Evolutionary conservation across 116 monocot genomes (phyloP), one percentile per base, ranked within the genome.

Genomic region (Posidonia oceanica): DNA sequence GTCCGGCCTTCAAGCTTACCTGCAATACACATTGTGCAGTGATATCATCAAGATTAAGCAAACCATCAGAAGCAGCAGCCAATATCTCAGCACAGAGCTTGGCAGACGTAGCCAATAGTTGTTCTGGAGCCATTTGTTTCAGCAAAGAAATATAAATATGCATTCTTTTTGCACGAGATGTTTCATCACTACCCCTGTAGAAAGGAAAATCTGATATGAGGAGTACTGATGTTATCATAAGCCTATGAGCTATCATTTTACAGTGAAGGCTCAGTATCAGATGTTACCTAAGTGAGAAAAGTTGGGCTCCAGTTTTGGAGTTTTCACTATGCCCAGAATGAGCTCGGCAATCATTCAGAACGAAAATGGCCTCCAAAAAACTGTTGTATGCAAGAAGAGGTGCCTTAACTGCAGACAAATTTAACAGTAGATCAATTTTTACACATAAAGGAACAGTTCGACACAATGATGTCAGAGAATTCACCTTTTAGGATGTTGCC

Each of bases 321-420:
- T 60, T 62, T 40, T 86, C 89, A 39, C 71, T 76, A 23, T 83
- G 87, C 21, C 81, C 84, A 67, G 85, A 77, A 75, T 87, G 83
- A 20, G 70, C 75, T 66, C 73, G 78, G 58, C 85, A 92, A 72
- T 82, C 87, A 75, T 98, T 98, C 39, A 98, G 79, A 68, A 90
- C 83, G 80, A 86, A 89, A 61, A 92, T 89, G 22, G 97, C 89
- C 77, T 92, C 97, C 63, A 98, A 81, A 59, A 98, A 98, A 73
- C 97, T 98, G 80, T 98, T 98, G 69, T 92, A 98, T 69, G 93
- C 97, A 82, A 98, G 93, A 71, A 98, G 92, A 54, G 97, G 92
- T 71, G 97, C 89, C 81, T 98, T 89, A 55, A 83, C 97, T 90
- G 89, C 68, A 80, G 48, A 77, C 67, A 44, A 63, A 74, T 61